A percentile compares a stretch with the other conserved stretches of the same genome.
Evolutionary conservation across 2,329 filamentous ascomycete species (phyloP).

Genomic region (Venturia asperata): DNA sequence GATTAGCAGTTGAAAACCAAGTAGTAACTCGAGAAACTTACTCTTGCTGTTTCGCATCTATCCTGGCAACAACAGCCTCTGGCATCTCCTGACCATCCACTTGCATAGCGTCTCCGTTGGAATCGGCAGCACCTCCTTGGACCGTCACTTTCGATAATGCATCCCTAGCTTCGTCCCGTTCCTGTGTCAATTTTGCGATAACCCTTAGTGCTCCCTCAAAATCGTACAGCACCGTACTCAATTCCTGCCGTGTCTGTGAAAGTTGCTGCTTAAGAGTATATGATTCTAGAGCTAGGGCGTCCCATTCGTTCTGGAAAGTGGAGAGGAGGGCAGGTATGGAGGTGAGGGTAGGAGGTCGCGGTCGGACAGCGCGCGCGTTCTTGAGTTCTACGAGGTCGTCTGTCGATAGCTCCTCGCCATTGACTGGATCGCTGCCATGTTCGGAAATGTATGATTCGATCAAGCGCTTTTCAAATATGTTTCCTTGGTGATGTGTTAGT

Average conservation of each 20-base stretch:
- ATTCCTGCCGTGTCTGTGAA: constrained; percentile 82
- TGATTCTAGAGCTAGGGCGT: constrained; percentile 82
- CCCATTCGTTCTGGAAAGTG: constrained; percentile 98
- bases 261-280: constrained; percentile 88
- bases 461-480: constrained; percentile 88
- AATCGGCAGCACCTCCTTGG: constrained; percentile 45
- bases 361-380: constrained; percentile 73
- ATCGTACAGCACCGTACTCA: constrained; percentile 90
- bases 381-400: constrained; percentile 88
- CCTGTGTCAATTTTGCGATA: constrained; percentile 81
- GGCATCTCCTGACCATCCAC: constrained; percentile 75
- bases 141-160: constrained; percentile 81
- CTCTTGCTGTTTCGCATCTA: constrained; percentile 75
- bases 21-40: constrained; percentile 41
- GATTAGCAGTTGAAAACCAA: constrained; percentile 24
- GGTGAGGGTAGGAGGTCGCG: constrained; percentile 85
- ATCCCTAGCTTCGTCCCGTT: constrained; percentile 86
- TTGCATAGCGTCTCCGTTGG: constrained; percentile 78
- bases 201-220: constrained; percentile 95
- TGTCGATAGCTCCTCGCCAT: constrained; percentile 70
- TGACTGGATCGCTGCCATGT: constrained; percentile 86
- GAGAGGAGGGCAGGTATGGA: constrained; percentile 92
- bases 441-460: constrained; percentile 93
- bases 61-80: constrained; percentile 60
- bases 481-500: constrained; percentile 49